Evolutionary conservation across 2,329 filamentous ascomycete species (phyloP).

Genomic region (Coleophoma crateriformis): DNA sequence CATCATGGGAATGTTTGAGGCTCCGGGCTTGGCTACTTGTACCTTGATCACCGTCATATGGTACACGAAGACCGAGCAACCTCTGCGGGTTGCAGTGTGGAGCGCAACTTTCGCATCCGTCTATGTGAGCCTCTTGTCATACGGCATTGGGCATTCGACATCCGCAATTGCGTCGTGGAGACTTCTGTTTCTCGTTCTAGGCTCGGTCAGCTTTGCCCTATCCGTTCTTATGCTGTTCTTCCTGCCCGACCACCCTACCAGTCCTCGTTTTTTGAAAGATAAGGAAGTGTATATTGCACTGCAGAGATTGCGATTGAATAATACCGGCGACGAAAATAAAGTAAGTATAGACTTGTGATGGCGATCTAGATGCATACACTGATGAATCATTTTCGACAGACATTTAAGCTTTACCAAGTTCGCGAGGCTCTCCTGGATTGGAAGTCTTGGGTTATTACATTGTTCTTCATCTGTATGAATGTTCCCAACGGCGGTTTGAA

Average conservation of each 20-base stretch:
- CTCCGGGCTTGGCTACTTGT: neutral
- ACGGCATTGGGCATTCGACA: constrained; percentile 47
- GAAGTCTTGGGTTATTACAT: neutral
- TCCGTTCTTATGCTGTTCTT: constrained; percentile 35
- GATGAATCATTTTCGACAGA: constrained; percentile 6
- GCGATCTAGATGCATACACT: no score
- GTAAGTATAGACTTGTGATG: neutral
- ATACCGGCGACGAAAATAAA: constrained; percentile 45
- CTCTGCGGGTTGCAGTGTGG: constrained; percentile 54
- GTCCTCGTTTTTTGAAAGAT: constrained; percentile 30
- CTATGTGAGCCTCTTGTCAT: constrained; percentile 52
- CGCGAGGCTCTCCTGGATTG: constrained; percentile 33
- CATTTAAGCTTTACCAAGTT: constrained; percentile 41
- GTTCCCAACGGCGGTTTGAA: constrained; percentile 45
- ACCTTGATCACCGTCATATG: constrained; percentile 56
- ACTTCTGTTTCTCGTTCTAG: constrained; percentile 32
- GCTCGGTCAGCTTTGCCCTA: constrained; percentile 33
- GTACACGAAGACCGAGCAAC: constrained; percentile 65
- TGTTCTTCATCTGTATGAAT: constrained; percentile 37
- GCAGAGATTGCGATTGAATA: constrained; percentile 45
- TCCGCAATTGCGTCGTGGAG: constrained; percentile 53
- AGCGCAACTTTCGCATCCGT: constrained; percentile 57
- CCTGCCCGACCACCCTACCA: constrained; percentile 42
- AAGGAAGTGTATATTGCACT: constrained; percentile 36
- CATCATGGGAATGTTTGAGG: constrained; percentile 4